Conservation (phyloP, 2,329 filamentous ascomycete species). For the Dactylellina leptospora region DNA sequence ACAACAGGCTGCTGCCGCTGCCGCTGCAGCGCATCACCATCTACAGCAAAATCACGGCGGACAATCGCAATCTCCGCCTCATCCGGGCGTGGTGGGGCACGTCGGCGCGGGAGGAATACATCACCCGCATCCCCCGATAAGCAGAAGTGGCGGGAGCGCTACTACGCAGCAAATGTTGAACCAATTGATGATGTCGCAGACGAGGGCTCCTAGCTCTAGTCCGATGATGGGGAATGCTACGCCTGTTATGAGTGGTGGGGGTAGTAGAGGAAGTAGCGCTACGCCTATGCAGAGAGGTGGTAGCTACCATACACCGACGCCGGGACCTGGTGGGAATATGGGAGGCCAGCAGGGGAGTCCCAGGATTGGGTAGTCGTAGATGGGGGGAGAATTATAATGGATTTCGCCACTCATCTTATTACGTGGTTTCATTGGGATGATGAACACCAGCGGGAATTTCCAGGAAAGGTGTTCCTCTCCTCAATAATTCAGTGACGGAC, state of each 20-base stretch:
- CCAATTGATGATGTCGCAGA: constrained; percentile 50
- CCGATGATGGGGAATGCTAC: constrained; percentile 53
- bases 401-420: not conserved
- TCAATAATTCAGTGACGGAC: too few species aligned
- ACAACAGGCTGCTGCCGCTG: constrained; percentile 20
- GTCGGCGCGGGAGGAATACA: constrained; percentile 49
- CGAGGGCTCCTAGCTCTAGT: constrained; percentile 43
- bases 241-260: constrained; percentile 34
- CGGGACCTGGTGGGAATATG: constrained; percentile 17
- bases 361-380: constrained; percentile 23
- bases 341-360: constrained; percentile 43
- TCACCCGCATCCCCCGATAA: constrained; percentile 44
- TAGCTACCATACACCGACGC: constrained; percentile 46
- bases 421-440: not conserved
- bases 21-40: constrained; percentile 1
- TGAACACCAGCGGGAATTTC: not conserved
- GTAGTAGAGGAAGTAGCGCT: constrained; percentile 41
- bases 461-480: not conserved
- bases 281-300: constrained; percentile 53
- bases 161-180: constrained; percentile 48
- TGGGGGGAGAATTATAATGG: constrained; percentile 3
- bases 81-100: constrained; percentile 22
- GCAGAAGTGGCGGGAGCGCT: constrained; percentile 27
- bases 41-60: constrained; percentile 42
- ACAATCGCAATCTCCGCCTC: constrained; percentile 32